Evolutionary conservation across 805 yeast genomes (phyloP), one percentile per base, ranked within the genome.

Genomic region (Lipomyces starkeyi): DNA sequence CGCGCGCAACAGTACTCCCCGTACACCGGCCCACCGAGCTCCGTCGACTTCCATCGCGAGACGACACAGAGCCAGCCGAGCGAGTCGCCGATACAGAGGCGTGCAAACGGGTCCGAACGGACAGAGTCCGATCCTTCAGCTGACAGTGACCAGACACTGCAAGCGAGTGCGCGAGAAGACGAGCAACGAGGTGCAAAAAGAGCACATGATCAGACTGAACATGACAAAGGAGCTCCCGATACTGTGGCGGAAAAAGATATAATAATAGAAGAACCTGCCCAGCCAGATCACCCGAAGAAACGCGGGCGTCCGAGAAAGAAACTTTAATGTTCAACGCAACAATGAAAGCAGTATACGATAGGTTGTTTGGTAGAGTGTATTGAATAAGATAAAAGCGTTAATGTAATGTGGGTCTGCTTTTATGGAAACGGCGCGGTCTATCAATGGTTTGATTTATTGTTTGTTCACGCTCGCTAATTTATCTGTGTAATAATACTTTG

Each of bases 1-100:
- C 67, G 67, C 13, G 40, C 67, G 14, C 37, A 53, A 29, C 56
- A 25, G 7, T 53, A 53, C 29, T n/a, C 56, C n/a, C 56, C 29
- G 17, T 53, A 53, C 34, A 17, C 9, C 5, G 56, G 56, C 11
- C 56, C 56, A 22, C 29, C 32, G 56, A 17, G 6, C 49, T 2
- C 49, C 9, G 22, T 8, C 49, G 49, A 43, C 49, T 17, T 17
- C 9, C 49, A n/a, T 43, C 22, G 22, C 20, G 49, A 43, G 20
- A 8, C 22, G 20, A 17, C 49, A n/a, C 49, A 17, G 49, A 43
- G 49, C 22, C 20, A 43, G 8, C 22, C 49, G 49, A 43, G 22
- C 22, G 11, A 43, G 8, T n/a, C 49, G n/a, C 49, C 49, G 25
- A 43, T n/a, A 43, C 49, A 43, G 9, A 43, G 49, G 22, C 49